Percentiles rank a stretch among this genome's conserved stretches.
phyloP scores from a whole-genome alignment of 2,329 filamentous ascomycete genomes.

The Colletotrichum echinochloae region DNA sequence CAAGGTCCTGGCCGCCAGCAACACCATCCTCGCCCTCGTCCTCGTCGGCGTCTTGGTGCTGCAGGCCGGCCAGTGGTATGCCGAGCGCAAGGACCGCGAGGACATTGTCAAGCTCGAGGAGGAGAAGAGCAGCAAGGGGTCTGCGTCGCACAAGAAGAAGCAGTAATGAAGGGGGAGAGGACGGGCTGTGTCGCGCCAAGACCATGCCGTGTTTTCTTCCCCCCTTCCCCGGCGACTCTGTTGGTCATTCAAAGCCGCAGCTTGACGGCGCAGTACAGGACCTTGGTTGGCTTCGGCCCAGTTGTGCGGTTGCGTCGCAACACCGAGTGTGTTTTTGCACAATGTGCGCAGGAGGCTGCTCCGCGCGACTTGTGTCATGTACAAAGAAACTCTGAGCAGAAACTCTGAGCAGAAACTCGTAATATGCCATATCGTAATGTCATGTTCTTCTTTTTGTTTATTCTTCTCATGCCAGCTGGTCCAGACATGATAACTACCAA shows the following conservation, averaged over 20 bases:
- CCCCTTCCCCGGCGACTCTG: background rate
- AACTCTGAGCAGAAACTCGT: background rate
- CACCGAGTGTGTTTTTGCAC: background rate
- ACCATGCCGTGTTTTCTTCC: background rate
- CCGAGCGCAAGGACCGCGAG: slow-evolving; percentile 90
- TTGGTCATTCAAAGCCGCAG: background rate
- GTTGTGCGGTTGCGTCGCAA: too few species aligned
- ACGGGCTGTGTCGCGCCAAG: background rate
- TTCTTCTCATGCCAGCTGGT: background rate
- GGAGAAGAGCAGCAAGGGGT: slow-evolving; percentile 46
- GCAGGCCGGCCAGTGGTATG: slow-evolving; percentile 98
- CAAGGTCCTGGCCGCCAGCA: slow-evolving; percentile 91
- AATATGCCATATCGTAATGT: slow-evolving; percentile 26
- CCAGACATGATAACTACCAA: slow-evolving; percentile 18
- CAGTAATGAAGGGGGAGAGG: slow-evolving; percentile 19
- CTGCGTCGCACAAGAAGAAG: slow-evolving; percentile 40
- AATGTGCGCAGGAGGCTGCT: background rate
- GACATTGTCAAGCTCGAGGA: slow-evolving; percentile 76
- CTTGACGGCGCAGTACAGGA: too few species aligned
- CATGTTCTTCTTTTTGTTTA: slow-evolving; percentile 3
- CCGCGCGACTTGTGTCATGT: background rate
- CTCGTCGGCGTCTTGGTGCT: slow-evolving; percentile 91
- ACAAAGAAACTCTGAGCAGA: background rate
- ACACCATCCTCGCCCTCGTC: slow-evolving; percentile 94
- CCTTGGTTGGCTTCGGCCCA: background rate